Conservation (phyloP, 208 protist species). For the Crithidia thermophila region DNA sequence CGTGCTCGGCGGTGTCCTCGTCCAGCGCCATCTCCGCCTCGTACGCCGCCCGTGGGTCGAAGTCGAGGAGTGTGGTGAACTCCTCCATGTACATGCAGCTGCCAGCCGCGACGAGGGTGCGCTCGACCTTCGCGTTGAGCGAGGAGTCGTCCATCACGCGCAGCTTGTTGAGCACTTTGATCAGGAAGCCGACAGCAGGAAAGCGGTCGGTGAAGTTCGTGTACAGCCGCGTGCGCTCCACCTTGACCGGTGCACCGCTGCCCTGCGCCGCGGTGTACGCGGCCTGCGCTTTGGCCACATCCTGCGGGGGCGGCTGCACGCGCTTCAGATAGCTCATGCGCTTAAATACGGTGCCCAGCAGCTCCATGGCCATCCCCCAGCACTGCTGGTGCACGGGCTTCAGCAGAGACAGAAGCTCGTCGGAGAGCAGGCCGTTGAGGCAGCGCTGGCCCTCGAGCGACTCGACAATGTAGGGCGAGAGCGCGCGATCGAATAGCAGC, state of each 20-base stretch:
- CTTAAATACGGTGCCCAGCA: conserved; percentile 65
- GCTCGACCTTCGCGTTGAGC: conserved; percentile 79
- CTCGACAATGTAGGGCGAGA: conserved; percentile 87
- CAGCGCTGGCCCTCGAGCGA: conserved; percentile 62
- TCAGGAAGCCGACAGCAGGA: conserved; percentile 61
- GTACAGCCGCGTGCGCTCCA: conserved; percentile 27
- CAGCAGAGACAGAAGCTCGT: conserved; percentile 69
- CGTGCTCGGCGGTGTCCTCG: conserved; percentile 34
- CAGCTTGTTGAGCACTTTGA: conserved; percentile 88
- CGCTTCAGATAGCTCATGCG: conserved; percentile 85
- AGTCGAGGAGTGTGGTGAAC: conserved; percentile 74
- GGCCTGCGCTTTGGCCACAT: conserved; percentile 21
- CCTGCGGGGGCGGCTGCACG: conserved; percentile 31
- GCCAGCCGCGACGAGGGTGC: conserved; percentile 68
- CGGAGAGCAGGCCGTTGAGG: conserved; percentile 69
- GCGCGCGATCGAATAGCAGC: conserved; percentile 56
- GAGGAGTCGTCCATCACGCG: conserved; percentile 75
- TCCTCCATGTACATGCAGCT: conserved; percentile 78
- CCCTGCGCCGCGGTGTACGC: not conserved
- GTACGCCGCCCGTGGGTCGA: conserved; percentile 69
- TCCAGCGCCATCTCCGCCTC: conserved; percentile 41
- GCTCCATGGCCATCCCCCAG: conserved; percentile 68
- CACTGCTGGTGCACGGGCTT: conserved; percentile 78
- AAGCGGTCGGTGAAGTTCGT: conserved; percentile 64
- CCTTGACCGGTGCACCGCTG: not conserved